A percentile compares a stretch with the other conserved stretches of the same genome.
Conservation (phyloP, 495 filamentous ascomycete genomes). For the Penicillium alfredii region DNA sequence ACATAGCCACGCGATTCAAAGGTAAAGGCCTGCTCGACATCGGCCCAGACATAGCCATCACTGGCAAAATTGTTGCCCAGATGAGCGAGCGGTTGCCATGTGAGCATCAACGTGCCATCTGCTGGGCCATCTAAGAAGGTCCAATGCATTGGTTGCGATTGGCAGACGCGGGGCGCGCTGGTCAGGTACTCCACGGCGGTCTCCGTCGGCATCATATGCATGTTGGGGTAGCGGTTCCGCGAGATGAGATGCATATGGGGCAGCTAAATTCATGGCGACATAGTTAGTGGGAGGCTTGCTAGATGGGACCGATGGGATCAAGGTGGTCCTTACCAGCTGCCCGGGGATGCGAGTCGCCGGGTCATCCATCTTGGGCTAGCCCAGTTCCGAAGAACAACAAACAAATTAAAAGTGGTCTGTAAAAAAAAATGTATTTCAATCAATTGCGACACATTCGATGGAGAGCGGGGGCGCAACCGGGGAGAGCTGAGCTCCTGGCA, state of each 20-base stretch:
- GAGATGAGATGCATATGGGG: slow-evolving; percentile 84
- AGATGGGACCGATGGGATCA: slow-evolving; percentile 5
- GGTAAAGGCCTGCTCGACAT: slow-evolving; percentile 63
- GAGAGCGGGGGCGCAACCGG: slow-evolving; percentile 5
- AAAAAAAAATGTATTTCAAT: too few species aligned
- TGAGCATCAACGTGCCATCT: slow-evolving; percentile 74
- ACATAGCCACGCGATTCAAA: slow-evolving; percentile 74
- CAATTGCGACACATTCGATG: slow-evolving; percentile 12
- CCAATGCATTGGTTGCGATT: slow-evolving; percentile 79
- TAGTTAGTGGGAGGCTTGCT: slow-evolving; percentile 13
- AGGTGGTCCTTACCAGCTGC: slow-evolving; percentile 50
- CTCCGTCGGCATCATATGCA: slow-evolving; percentile 57
- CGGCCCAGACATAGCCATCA: slow-evolving; percentile 88
- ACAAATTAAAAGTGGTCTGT: too few species aligned
- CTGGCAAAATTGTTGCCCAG: slow-evolving; percentile 68
- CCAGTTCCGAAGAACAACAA: slow-evolving; percentile 9
- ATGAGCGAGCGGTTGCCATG: slow-evolving; percentile 72
- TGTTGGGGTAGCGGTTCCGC: slow-evolving; percentile 62
- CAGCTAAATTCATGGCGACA: slow-evolving; percentile 45
- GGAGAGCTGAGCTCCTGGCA: slow-evolving; percentile 19
- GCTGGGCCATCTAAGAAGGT: slow-evolving; percentile 76
- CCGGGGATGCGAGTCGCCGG: slow-evolving; percentile 57
- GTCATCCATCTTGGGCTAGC: slow-evolving; percentile 50
- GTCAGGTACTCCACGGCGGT: slow-evolving; percentile 72
- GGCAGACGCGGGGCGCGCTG: slow-evolving; percentile 70